Percentiles rank a stretch among this genome's conserved stretches.
Evolutionary conservation across 1,284 basidiomycete genomes (phyloP).

Genomic region (Neonothopanus nambi): DNA sequence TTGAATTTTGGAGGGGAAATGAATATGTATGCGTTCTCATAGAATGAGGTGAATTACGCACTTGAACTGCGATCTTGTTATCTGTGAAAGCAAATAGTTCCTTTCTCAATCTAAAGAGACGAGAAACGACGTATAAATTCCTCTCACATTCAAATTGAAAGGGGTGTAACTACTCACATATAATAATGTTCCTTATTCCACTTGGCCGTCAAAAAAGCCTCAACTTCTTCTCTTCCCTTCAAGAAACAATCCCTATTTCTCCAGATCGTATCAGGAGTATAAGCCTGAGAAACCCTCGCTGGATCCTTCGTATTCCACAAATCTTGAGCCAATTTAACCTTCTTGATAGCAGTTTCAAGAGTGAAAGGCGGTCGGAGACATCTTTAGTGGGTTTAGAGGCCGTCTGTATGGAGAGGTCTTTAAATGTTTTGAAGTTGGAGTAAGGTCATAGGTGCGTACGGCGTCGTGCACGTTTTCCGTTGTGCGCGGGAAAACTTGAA

Average conservation of each 20-base stretch:
- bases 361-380: conserved; percentile 21
- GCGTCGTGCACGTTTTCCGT: no score
- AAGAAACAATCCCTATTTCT: conserved; percentile 59
- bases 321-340: conserved; percentile 27
- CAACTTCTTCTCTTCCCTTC: conserved; percentile 46
- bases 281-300: conserved; percentile 37
- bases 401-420: no score
- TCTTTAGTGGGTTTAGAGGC: no score
- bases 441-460: no score
- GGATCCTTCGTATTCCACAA: conserved; percentile 28
- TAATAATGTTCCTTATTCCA: conserved; percentile 52
- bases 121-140: no score
- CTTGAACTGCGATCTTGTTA: conserved; percentile 58
- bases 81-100: conserved; percentile 60
- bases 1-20: no score
- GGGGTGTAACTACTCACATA: conserved; percentile 17
- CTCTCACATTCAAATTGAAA: no score
- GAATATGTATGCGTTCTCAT: no score
- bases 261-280: conserved; percentile 59
- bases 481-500: no score
- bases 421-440: no score
- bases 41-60: no score
- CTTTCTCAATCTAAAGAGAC: conserved; percentile 39
- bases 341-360: conserved; percentile 16
- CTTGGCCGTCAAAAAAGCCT: conserved; percentile 52